Conservation (phyloP, 1,284 basidiomycete genomes). For the Hymenochaete sp. region DNA sequence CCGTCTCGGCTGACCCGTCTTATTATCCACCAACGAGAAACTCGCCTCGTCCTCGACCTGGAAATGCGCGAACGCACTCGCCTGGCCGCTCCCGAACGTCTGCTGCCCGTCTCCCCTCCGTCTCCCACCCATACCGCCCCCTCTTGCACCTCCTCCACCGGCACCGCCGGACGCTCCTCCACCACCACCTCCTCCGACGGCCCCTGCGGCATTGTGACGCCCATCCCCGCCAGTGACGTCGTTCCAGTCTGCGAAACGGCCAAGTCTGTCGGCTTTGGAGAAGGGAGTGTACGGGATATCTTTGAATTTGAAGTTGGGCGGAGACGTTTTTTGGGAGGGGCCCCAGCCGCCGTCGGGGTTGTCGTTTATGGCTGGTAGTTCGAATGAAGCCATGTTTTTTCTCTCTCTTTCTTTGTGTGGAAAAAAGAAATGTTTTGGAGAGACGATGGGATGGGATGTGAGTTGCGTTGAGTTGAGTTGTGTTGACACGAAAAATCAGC, state of each 20-base stretch:
- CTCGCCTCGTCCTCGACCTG: slow-evolving; percentile 97
- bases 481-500: slow-evolving; percentile 1
- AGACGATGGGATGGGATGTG: slow-evolving; percentile 10
- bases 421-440: slow-evolving; percentile 15
- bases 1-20: slow-evolving; percentile 53
- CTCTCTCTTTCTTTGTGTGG: not conserved
- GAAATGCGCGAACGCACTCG: slow-evolving; percentile 95
- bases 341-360: slow-evolving; percentile 81
- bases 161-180: slow-evolving; percentile 31
- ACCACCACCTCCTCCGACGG: slow-evolving; percentile 28
- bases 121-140: slow-evolving; percentile 11
- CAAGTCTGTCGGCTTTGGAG: slow-evolving; percentile 97
- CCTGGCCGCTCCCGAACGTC: slow-evolving; percentile 74
- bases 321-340: slow-evolving; percentile 65
- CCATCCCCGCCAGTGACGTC: slow-evolving; percentile 59
- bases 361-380: slow-evolving; percentile 69
- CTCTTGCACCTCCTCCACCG: slow-evolving; percentile 27
- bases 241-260: slow-evolving; percentile 97
- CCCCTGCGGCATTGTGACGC: slow-evolving; percentile 47
- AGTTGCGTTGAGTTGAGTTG: not conserved
- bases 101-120: slow-evolving; percentile 54
- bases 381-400: slow-evolving; percentile 58
- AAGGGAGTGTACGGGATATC: slow-evolving; percentile 96
- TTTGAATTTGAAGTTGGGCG: slow-evolving; percentile 76
- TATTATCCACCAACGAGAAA: slow-evolving; percentile 95